phyloP scores from a whole-genome alignment of 371 early-diverging fungal genomes.

The Rhizomucor pusillus region DNA sequence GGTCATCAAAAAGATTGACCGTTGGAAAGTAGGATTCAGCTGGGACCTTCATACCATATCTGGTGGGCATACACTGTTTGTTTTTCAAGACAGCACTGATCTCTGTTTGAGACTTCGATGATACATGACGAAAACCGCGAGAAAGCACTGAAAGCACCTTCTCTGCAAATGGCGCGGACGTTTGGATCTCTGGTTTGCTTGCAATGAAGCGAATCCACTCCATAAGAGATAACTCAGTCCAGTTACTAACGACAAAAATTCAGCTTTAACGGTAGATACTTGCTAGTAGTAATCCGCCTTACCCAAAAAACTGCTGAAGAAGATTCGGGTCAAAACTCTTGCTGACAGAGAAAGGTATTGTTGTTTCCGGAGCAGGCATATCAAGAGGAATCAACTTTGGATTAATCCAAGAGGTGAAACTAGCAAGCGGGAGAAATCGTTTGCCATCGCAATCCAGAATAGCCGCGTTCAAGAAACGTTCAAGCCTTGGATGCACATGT shows the following conservation, averaged over 20 bases:
- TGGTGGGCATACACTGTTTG: constrained; percentile 72
- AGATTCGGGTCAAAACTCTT: constrained; percentile 58
- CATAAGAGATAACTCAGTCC: constrained; percentile 58
- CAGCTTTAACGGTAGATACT: neutral
- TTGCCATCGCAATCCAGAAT: constrained; percentile 44
- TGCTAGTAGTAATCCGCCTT: neutral
- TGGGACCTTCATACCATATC: constrained; percentile 67
- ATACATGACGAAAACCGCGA: constrained; percentile 48
- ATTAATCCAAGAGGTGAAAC: constrained; percentile 55
- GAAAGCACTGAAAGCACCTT: constrained; percentile 55
- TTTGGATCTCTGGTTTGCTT: constrained; percentile 47
- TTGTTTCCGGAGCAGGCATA: constrained; percentile 58
- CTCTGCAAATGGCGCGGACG: constrained; percentile 62
- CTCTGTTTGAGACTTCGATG: constrained; percentile 33
- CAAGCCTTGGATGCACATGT: neutral
- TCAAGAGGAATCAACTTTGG: constrained; percentile 60
- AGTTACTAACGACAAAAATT: constrained; percentile 21
- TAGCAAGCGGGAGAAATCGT: constrained; percentile 38
- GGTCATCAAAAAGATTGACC: constrained; percentile 83
- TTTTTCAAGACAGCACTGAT: constrained; percentile 48
- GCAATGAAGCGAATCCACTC: constrained; percentile 66
- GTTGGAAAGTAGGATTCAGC: constrained; percentile 73
- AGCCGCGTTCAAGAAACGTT: constrained; percentile 32
- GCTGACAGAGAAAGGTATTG: constrained; percentile 65
- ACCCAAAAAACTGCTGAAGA: constrained; percentile 54